These are phyloP conservation scores for Stagonosporopsis cucurbitacearum DNA, from an alignment of 2,329 filamentous ascomycete species.

Conservation along the genomic window DNA sequence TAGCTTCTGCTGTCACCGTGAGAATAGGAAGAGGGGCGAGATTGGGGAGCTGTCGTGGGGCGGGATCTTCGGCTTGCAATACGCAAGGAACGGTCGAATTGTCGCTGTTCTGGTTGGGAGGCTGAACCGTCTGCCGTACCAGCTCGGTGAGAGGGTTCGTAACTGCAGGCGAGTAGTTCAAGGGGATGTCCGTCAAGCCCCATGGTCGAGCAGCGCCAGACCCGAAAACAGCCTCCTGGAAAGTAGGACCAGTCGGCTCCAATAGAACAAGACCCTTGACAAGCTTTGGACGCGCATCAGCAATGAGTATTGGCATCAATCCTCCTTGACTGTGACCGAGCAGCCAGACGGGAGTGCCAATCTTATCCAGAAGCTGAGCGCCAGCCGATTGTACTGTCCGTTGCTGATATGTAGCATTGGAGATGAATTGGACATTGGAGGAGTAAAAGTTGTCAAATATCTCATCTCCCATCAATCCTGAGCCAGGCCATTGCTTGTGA, in stretches of 20 bases:
- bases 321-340: conserved; percentile 56
- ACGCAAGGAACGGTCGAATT: conserved; percentile 36
- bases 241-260: conserved; percentile 62
- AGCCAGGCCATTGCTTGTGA: conserved; percentile 55
- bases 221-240: conserved; percentile 32
- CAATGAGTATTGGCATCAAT: conserved; percentile 53
- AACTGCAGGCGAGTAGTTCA: background rate
- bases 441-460: conserved; percentile 59
- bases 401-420: conserved; percentile 32
- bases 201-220: background rate
- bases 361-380: conserved; percentile 50
- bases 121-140: background rate
- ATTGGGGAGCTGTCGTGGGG: conserved; percentile 54
- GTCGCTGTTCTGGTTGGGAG: background rate
- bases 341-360: conserved; percentile 51
- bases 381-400: conserved; percentile 41
- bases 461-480: conserved; percentile 51
- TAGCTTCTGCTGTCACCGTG: conserved; percentile 60
- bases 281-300: conserved; percentile 56
- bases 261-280: conserved; percentile 58
- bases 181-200: conserved; percentile 5
- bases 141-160: background rate
- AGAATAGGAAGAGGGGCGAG: conserved; percentile 56
- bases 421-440: conserved; percentile 50
- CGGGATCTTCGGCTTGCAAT: conserved; percentile 41